Base-by-base conservation (phyloP, 2,329 filamentous ascomycete genomes). In the Penicillium italicum region DNA sequence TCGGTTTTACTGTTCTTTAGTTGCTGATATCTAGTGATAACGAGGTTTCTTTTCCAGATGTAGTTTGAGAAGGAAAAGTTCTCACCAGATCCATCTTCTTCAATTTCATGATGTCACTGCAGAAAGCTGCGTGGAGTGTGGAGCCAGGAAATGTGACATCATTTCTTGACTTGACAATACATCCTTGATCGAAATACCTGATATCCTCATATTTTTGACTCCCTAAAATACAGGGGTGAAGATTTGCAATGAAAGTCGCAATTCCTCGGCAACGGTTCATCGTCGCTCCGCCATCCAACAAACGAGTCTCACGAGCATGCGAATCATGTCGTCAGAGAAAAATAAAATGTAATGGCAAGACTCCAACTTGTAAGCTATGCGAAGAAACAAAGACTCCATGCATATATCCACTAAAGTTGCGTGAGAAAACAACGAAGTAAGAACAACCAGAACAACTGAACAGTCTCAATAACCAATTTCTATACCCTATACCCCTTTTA, bases 271-370 rank as follows among this genome's bases (percentile, higher is more conserved):
- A 68, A 51, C 62, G 59, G 6, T 50, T 60, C 11, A 44, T 18
- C 5, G 55, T 49, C 12, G 52, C 55, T 33, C 55, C 58, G 26
- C 59, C 62, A 38, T 63, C 63, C 53, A 64, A 61, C 55, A 64
- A 68, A 33, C 69, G 70, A 24, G 69, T 72, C 30, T 64, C 69
- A n/a, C 59, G 69, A 42, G 75, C 75, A 14, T 77, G 76, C 46
- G 72, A 76, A 61, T 71, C 74, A 20, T 77, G 76, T 55, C 68
- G 72, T 14, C 67, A 69, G 44, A 65, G 74, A 18, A 77, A 77
- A 60, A 76, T 70, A n/a, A 77, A 77, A 63, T 77, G 76, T 59
- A 74, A 70, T 53, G 76, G 76, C 10, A 72, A 75, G 53, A 69
- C 69, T 12, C 76, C 76, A 3, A 59, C 69, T 33, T 77, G 76